Evolutionary conservation across 495 filamentous ascomycete species (phyloP).

Genomic region (Delitschia confertaspora): DNA sequence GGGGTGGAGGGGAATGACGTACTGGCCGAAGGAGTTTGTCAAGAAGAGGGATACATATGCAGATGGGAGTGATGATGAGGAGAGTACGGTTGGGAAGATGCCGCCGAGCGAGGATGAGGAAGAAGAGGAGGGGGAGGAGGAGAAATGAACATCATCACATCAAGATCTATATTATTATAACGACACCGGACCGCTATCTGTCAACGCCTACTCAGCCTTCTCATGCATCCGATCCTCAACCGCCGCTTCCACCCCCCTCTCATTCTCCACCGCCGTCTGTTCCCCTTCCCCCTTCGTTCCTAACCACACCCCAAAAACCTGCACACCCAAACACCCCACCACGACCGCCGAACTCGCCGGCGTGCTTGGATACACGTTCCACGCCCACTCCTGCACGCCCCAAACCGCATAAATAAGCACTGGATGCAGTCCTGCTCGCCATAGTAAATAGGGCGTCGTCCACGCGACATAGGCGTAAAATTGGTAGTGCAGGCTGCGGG

Average conservation of each 20-base stretch:
- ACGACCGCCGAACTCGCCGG: constrained; percentile 66
- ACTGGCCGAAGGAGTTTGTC: constrained; percentile 80
- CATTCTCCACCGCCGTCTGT: constrained; percentile 27
- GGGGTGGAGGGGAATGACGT: constrained; percentile 79
- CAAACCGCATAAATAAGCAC: constrained; percentile 62
- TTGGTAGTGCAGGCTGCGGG: constrained; percentile 88
- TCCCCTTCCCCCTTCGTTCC: constrained; percentile 49
- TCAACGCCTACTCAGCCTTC: constrained; percentile 26
- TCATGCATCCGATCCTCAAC: too few species aligned
- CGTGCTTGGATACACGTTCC: constrained; percentile 95
- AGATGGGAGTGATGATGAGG: constrained; percentile 59
- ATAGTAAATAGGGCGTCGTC: constrained; percentile 85
- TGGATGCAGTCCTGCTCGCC: constrained; percentile 69
- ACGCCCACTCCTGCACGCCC: constrained; percentile 87
- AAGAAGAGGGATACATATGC: constrained; percentile 50
- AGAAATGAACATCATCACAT: neutral
- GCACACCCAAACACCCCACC: constrained; percentile 57
- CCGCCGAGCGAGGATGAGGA: constrained; percentile 63
- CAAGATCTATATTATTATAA: neutral
- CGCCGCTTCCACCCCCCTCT: neutral
- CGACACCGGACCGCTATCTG: too few species aligned
- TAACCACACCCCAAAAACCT: constrained; percentile 55
- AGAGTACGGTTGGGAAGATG: constrained; percentile 73
- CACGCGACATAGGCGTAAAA: constrained; percentile 92
- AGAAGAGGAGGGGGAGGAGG: constrained; percentile 9